Conservation (phyloP, 2,329 filamentous ascomycete species). For the Aspergillus sp. region DNA sequence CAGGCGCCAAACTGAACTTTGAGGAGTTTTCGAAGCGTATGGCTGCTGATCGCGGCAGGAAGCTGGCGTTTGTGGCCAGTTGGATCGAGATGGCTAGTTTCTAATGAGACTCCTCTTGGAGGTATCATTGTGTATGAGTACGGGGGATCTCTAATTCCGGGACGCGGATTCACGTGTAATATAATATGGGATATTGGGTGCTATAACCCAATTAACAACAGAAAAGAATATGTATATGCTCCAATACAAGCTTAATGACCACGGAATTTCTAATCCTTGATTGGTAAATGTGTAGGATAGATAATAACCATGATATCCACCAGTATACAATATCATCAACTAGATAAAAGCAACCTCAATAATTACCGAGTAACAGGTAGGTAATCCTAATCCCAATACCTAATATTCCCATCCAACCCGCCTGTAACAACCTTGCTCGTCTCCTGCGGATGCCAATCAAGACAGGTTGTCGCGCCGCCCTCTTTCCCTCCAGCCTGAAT, state of each 20-base stretch:
- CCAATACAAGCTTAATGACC: too few species aligned
- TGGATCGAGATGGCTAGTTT: conserved; percentile 81
- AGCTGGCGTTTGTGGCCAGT: conserved; percentile 77
- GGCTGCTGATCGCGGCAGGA: conserved; percentile 64
- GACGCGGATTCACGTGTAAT: not conserved
- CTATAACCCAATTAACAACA: not conserved
- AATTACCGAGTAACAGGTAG: not conserved
- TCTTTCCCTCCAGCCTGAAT: conserved; percentile 68
- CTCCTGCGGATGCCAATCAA: conserved; percentile 97
- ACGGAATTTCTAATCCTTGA: too few species aligned
- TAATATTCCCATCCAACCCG: conserved; percentile 82
- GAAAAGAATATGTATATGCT: not conserved
- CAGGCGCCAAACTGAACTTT: conserved; percentile 70
- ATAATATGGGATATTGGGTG: not conserved
- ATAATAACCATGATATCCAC: not conserved
- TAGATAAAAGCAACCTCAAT: not conserved
- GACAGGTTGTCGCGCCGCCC: conserved; percentile 77
- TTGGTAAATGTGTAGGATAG: not conserved
- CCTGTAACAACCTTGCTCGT: conserved; percentile 90
- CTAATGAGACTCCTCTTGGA: conserved; percentile 28
- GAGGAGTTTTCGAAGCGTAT: conserved; percentile 78
- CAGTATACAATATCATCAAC: not conserved
- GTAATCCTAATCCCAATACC: conserved; percentile 78
- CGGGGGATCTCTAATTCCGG: not conserved
- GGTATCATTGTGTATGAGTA: not conserved